Evolutionary conservation across 805 yeast species (phyloP).

Genomic region (Metschnikowia lunata): DNA sequence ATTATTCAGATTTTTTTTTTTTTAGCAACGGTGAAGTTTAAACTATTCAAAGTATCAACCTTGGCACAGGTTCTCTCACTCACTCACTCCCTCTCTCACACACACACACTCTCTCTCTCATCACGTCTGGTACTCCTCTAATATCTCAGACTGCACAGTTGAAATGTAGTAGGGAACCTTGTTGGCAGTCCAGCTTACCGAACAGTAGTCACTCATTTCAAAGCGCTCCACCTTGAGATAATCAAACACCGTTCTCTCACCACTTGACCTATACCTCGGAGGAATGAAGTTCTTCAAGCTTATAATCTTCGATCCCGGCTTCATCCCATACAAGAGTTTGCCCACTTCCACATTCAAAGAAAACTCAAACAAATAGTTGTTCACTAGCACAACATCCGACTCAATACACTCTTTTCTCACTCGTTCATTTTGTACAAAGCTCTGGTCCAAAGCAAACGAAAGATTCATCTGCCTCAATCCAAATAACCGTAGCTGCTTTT

Average conservation of each 20-base stretch:
- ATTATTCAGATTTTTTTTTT: no score
- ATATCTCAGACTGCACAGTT: constrained; percentile 48
- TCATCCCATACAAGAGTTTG: constrained; percentile 55
- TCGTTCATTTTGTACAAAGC: constrained; percentile 64
- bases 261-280: constrained; percentile 62
- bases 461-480: constrained; percentile 61
- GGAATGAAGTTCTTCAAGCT: constrained; percentile 78
- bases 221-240: constrained; percentile 57
- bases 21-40: no score
- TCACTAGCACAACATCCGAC: constrained; percentile 72
- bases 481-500: constrained; percentile 52
- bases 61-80: no score
- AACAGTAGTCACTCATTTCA: constrained; percentile 57
- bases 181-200: constrained; percentile 89
- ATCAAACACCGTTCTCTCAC: constrained; percentile 54
- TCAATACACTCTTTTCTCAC: constrained; percentile 51
- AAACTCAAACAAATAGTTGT: constrained; percentile 82
- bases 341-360: constrained; percentile 66
- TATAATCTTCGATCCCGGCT: constrained; percentile 73
- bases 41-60: no score
- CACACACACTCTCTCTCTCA: no score
- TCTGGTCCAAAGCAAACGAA: constrained; percentile 57
- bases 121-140: constrained; percentile 30
- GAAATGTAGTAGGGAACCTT: constrained; percentile 77
- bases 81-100: no score